Percentiles rank a stretch among this genome's conserved stretches.
Evolutionary conservation across 2,329 filamentous ascomycete species (phyloP).

Genomic region (Trichoderma sp.): DNA sequence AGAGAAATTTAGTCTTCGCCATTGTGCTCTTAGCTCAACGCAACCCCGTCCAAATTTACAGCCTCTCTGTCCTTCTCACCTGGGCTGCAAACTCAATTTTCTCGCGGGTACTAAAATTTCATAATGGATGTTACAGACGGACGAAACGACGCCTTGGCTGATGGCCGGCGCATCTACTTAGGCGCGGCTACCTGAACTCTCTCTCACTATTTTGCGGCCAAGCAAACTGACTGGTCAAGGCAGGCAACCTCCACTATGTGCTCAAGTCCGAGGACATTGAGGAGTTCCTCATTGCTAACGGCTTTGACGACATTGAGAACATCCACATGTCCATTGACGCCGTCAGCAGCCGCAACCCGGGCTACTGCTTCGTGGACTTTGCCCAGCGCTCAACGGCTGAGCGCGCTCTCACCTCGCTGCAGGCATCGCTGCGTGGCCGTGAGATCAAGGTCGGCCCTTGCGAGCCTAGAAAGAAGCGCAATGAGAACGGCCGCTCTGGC

Average conservation of each 20-base stretch:
- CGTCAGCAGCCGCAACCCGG: conserved; percentile 69
- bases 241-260: conserved; percentile 60
- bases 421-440: conserved; percentile 59
- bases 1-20: conserved; percentile 22
- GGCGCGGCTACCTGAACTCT: conserved; percentile 41
- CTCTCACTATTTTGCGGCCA: background rate
- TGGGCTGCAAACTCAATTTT: conserved; percentile 7
- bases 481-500: conserved; percentile 32
- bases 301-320: conserved; percentile 50
- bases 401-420: conserved; percentile 56
- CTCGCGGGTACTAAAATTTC: background rate
- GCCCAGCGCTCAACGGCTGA: conserved; percentile 59
- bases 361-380: conserved; percentile 76
- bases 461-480: conserved; percentile 53
- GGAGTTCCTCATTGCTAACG: conserved; percentile 53
- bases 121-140: conserved; percentile 18
- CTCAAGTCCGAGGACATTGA: conserved; percentile 62
- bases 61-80: conserved; percentile 2
- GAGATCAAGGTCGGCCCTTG: conserved; percentile 68
- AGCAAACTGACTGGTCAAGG: conserved; percentile 13
- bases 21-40: conserved; percentile 17
- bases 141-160: conserved; percentile 34
- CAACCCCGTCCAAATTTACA: conserved; percentile 8
- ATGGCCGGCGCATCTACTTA: conserved; percentile 59
- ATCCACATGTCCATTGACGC: conserved; percentile 72